A percentile compares a stretch with the other conserved stretches of the same genome.
phyloP scores from a whole-genome alignment of 805 yeast species.

The Sugiyamaella smithiae region DNA sequence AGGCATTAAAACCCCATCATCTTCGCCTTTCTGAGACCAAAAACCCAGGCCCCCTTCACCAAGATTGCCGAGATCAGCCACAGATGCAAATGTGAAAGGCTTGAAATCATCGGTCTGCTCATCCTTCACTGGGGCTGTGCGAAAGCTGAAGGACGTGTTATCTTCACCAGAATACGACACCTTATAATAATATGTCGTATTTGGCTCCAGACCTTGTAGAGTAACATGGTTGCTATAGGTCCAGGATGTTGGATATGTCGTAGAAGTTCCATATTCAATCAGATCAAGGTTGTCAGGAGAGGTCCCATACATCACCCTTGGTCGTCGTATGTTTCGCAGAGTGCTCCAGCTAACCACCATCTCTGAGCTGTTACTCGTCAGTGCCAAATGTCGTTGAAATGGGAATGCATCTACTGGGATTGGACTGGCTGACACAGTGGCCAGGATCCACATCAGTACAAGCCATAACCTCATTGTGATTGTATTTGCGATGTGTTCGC shows the following conservation, averaged over 20 bases:
- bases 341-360: conserved; percentile 33
- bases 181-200: conserved; percentile 31
- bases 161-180: conserved; percentile 22
- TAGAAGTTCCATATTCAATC: conserved; percentile 18
- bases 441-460: not conserved
- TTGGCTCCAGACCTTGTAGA: conserved; percentile 26
- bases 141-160: conserved; percentile 16
- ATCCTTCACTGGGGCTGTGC: conserved; percentile 16
- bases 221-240: conserved; percentile 30
- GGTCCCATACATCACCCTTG: conserved; percentile 29
- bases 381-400: conserved; percentile 26
- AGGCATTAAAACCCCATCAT: conserved; percentile 9
- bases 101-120: conserved; percentile 13
- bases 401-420: conserved; percentile 13
- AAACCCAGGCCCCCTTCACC: conserved; percentile 13
- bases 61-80: conserved; percentile 21
- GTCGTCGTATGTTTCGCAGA: conserved; percentile 19
- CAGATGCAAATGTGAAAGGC: conserved; percentile 18
- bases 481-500: no score
- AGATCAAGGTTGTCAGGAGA: conserved; percentile 13
- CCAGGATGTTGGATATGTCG: conserved; percentile 26
- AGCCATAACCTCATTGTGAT: not conserved
- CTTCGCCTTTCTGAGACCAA: conserved; percentile 10
- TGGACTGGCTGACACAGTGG: conserved; percentile 10
- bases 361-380: conserved; percentile 23